A percentile compares a stretch with the other conserved stretches of the same genome.
phyloP scores from a whole-genome alignment of 192 early-diverging fungal genomes.

The Mortierella hygrophila region DNA sequence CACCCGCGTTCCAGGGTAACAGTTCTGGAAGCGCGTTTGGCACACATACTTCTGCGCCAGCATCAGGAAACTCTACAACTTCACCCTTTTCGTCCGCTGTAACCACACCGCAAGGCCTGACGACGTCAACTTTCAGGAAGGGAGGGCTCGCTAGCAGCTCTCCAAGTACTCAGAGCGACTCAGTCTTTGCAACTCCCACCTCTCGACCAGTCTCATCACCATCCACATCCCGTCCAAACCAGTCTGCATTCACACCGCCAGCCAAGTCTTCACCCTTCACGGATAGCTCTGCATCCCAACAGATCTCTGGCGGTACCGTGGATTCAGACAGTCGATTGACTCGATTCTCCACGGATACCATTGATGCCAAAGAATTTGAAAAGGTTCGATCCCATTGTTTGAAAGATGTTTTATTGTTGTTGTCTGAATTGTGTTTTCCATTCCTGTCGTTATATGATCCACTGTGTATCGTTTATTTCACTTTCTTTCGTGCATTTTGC shows the following conservation, averaged over 20 bases:
- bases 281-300: not conserved
- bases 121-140: not conserved
- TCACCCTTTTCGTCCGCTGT: not conserved
- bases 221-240: not conserved
- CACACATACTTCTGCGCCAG: not conserved
- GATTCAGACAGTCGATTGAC: conserved; percentile 41
- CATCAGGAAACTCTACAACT: not conserved
- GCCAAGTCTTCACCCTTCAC: not conserved
- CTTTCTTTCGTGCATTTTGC: not conserved
- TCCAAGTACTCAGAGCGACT: not conserved
- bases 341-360: conserved; percentile 30
- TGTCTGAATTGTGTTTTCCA: not conserved
- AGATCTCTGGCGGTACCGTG: conserved; percentile 12
- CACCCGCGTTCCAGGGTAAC: not conserved
- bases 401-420: too few species aligned
- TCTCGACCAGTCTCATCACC: not conserved
- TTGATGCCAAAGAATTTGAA: conserved; percentile 35
- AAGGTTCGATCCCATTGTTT: conserved; percentile 28
- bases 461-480: not conserved
- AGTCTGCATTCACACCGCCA: not conserved
- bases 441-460: not conserved
- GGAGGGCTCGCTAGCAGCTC: not conserved
- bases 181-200: conserved; percentile 21
- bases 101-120: not conserved
- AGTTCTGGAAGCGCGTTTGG: conserved; percentile 22